These are phyloP conservation scores for Boletus patriciae DNA, from an alignment of 768 basidiomycete genomes.

Conservation along the genomic window DNA sequence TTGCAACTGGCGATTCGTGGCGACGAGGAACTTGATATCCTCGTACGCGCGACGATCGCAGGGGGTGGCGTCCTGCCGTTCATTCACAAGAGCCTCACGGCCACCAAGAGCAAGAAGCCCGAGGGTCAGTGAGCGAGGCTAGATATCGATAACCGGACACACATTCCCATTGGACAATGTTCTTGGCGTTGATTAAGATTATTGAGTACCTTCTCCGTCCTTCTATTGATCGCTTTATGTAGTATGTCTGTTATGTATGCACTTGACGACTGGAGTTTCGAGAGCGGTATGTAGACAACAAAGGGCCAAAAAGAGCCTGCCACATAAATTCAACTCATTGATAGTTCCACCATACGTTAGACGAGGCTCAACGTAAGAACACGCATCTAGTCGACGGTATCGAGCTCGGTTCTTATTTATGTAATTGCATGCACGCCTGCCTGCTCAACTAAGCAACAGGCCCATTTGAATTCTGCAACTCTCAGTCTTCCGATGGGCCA, in stretches of 20 bases:
- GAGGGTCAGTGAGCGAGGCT: constrained; percentile 26
- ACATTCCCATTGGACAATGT: constrained; percentile 3
- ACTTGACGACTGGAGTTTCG: background rate
- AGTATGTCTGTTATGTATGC: constrained; percentile 7
- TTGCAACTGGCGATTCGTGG: constrained; percentile 95
- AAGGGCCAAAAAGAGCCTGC: background rate
- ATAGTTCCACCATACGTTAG: background rate
- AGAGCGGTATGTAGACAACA: background rate
- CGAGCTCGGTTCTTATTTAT: too few species aligned
- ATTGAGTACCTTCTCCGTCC: constrained; percentile 14
- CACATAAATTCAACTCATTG: background rate
- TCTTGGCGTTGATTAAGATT: constrained; percentile 13
- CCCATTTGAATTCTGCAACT: background rate
- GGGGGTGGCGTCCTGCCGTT: constrained; percentile 87
- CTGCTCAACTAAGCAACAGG: background rate
- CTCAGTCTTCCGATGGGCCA: background rate
- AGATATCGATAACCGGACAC: background rate
- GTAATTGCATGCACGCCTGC: too few species aligned
- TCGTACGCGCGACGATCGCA: constrained; percentile 92
- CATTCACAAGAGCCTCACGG: constrained; percentile 81
- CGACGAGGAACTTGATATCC: constrained; percentile 94
- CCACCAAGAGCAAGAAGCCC: constrained; percentile 49
- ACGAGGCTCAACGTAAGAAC: too few species aligned
- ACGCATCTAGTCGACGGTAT: too few species aligned
- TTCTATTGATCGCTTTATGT: constrained; percentile 14